A percentile compares a stretch with the other conserved stretches of the same genome.
These are phyloP conservation scores for Boletus coccyginus DNA, from an alignment of 768 basidiomycete species.

Conservation along the genomic window DNA sequence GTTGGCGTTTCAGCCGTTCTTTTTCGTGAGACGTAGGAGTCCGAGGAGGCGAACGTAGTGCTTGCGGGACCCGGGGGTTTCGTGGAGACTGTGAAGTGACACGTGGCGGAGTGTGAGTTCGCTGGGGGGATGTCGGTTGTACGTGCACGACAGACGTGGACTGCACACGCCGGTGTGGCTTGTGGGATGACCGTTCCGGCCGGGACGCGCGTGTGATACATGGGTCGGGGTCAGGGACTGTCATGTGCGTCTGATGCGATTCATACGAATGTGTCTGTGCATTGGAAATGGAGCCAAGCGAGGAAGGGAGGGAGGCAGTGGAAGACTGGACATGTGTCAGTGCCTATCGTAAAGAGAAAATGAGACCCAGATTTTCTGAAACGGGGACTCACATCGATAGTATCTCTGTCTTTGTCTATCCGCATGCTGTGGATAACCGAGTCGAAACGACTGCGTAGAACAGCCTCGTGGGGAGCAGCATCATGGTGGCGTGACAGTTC, in stretches of 20 bases:
- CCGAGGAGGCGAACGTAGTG: conserved; percentile 16
- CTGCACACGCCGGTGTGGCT: conserved; percentile 9
- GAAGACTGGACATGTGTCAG: conserved; percentile 25
- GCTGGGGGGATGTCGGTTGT: conserved; percentile 7
- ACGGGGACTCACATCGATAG: conserved; percentile 23
- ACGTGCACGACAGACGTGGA: conserved; percentile 11
- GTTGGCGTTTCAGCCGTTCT: conserved; percentile 6
- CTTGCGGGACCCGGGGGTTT: conserved; percentile 15
- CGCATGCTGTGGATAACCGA: conserved; percentile 41
- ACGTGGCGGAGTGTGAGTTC: conserved; percentile 4
- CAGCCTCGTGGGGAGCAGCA: conserved; percentile 50
- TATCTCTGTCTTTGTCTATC: conserved; percentile 22
- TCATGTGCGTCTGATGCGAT: conserved; percentile 25
- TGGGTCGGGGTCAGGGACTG: conserved; percentile 21
- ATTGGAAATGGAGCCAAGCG: conserved; percentile 29
- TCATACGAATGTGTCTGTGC: conserved; percentile 23
- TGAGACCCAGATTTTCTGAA: neutral
- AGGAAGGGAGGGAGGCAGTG: conserved; percentile 27
- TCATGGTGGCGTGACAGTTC: conserved; percentile 24
- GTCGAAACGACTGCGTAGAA: conserved; percentile 51
- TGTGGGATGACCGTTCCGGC: conserved; percentile 1
- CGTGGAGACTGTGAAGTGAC: conserved; percentile 12
- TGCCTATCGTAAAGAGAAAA: conserved; percentile 15
- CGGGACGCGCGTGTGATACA: conserved; percentile 1
- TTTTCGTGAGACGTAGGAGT: conserved; percentile 21